Base-by-base conservation (phyloP, 352 stramenopile species). In the Globisporangium heterothallicum region DNA sequence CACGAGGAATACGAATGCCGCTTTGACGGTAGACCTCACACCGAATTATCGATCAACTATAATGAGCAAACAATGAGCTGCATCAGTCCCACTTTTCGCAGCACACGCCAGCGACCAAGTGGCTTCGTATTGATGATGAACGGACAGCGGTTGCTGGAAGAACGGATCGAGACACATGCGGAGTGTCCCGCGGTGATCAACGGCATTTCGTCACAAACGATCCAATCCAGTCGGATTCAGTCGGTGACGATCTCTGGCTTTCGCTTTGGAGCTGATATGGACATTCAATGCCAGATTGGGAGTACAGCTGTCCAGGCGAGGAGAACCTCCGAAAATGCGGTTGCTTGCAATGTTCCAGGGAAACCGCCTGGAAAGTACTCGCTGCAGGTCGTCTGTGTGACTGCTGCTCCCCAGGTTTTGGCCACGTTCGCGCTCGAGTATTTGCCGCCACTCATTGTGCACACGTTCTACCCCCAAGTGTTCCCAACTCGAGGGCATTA, bases 291-390 rank as follows among this genome's bases (percentile, higher is more conserved):
- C 40, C 36, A 55, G 41, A 45, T 78, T 29, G 57, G 43, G 0
- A 42, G 40, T 4, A 18, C 32, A 22, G 43, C 1, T 14, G 27
- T 59, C 13, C 13, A 26, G 16, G 66, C 42, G 35, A 42, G 61
- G 10, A 43, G 69, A 25, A 64, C 24, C 13, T 74, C 63, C 1
- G 63, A 74, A 42, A 58, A 6, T 1, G 38, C 27, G 8, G 49
- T 66, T 21, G 45, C 68, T 6, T 79, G 70, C 43, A 4, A 24
- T 13, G 30, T 79, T 24, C 66, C 66, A 22, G 0, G 27, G 4
- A 59, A 67, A 43, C 51, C 46, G 25, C 66, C 70, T 49, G 70
- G 70, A 42, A 58, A 63, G 14, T 79, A 79, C 42, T 68, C 45
- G 10, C 41, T 79, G 22, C n/a, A 30, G 21, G 43, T 79, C 13